Evolutionary conservation across 2,329 filamentous ascomycete genomes (phyloP).

Genomic region (Leptographium wingfieldii): DNA sequence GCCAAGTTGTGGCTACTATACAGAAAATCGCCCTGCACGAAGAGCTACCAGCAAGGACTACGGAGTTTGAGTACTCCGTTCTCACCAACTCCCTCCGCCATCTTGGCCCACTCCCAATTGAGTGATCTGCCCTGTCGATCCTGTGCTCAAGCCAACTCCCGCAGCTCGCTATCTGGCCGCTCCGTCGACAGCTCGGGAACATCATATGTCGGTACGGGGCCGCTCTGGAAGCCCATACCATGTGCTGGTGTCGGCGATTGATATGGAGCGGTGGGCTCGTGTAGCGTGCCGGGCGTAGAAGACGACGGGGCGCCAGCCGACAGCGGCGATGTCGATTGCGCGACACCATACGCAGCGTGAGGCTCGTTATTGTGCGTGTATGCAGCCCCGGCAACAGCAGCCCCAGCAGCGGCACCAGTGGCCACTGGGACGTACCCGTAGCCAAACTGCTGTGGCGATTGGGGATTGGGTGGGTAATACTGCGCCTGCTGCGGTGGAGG

Average conservation of each 20-base stretch:
- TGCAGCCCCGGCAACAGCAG: neutral
- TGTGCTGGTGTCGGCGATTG: slow-evolving; percentile 3
- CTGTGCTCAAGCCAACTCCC: slow-evolving; percentile 18
- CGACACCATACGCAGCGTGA: neutral
- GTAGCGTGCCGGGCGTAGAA: neutral
- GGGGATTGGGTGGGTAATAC: slow-evolving; percentile 3
- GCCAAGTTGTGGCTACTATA: too few species aligned
- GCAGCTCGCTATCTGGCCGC: slow-evolving; percentile 19
- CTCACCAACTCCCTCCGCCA: neutral
- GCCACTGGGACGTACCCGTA: neutral
- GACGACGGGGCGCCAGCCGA: neutral
- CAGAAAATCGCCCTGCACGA: too few species aligned
- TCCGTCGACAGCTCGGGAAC: slow-evolving; percentile 19
- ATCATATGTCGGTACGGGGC: slow-evolving; percentile 11
- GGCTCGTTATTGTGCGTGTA: neutral
- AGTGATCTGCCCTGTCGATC: neutral
- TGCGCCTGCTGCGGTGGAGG: slow-evolving; percentile 1
- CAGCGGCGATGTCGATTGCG: neutral
- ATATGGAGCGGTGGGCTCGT: neutral
- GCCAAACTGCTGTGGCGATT: neutral
- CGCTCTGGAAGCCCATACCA: slow-evolving; percentile 12
- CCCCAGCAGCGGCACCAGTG: neutral
- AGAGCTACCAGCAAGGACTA: neutral
- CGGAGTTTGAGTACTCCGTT: too few species aligned
- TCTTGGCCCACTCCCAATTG: neutral